Evolutionary conservation across 192 early-diverging fungal genomes (phyloP).

Genomic region (Ambispora gerdemannii): DNA sequence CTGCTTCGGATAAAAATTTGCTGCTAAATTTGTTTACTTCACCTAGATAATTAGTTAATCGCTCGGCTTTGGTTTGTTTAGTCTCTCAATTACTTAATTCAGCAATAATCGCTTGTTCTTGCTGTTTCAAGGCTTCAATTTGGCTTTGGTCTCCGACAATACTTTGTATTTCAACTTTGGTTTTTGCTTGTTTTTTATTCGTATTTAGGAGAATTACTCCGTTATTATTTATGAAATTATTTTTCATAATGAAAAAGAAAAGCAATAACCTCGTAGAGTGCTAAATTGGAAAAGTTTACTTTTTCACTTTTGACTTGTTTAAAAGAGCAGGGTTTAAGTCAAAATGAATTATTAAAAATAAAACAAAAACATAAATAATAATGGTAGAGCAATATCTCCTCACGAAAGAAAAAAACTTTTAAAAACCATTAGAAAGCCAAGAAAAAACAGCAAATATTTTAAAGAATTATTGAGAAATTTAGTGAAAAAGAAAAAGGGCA

Average conservation of each 20-base stretch:
- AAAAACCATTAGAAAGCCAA: too few species aligned
- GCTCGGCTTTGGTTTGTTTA: not conserved
- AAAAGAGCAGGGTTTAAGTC: constrained; percentile 27
- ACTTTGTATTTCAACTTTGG: constrained; percentile 22
- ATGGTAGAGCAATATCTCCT: not conserved
- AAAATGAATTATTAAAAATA: constrained; percentile 20
- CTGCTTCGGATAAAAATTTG: constrained; percentile 13
- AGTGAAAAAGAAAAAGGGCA: too few species aligned
- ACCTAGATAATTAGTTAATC: not conserved
- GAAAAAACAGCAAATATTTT: too few species aligned
- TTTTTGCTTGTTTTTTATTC: constrained; percentile 15
- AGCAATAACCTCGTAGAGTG: not conserved
- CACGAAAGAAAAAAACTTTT: too few species aligned
- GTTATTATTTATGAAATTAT: constrained; percentile 27
- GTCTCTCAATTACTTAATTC: not conserved
- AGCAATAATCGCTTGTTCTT: constrained; percentile 7
- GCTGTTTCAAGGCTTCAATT: constrained; percentile 5
- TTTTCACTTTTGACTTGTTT: not conserved
- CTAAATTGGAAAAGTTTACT: not conserved
- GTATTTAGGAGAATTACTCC: constrained; percentile 23
- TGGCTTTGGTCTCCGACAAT: too few species aligned
- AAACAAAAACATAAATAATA: constrained; percentile 3
- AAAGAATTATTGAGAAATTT: too few species aligned
- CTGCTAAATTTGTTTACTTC: constrained; percentile 14
- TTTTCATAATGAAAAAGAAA: constrained; percentile 3